Percentiles rank a stretch among this genome's conserved stretches.
phyloP scores from a whole-genome alignment of 306 rosid genomes.

The Citrullus colocynthis region DNA sequence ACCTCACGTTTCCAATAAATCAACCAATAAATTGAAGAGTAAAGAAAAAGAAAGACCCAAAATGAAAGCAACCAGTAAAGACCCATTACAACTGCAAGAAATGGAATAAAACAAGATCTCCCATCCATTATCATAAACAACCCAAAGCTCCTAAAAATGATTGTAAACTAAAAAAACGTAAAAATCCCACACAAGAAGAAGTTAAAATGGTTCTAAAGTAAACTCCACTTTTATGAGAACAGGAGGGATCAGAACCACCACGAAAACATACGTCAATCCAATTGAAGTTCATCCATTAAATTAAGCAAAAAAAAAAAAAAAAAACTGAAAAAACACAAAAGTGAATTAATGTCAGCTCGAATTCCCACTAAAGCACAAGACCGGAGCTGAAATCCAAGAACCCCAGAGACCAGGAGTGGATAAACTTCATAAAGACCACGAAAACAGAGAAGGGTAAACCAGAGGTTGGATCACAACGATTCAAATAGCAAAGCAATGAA shows the following conservation, averaged over 20 bases:
- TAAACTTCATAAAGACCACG: conserved; percentile 11
- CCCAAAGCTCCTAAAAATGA: not conserved
- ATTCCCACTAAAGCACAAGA: conserved; percentile 14
- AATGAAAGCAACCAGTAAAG: not conserved
- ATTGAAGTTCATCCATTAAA: not conserved
- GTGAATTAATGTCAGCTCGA: conserved; percentile 8
- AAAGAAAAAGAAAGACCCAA: not conserved
- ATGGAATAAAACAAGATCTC: conserved; percentile 5
- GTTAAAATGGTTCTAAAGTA: conserved; percentile 5
- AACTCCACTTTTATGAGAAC: not conserved
- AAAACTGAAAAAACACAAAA: not conserved
- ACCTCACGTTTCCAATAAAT: not conserved
- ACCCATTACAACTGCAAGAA: not conserved
- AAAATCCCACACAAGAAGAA: not conserved
- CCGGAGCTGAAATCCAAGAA: conserved; percentile 16
- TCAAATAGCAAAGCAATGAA: conserved; percentile 14
- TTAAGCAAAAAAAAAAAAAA: not conserved
- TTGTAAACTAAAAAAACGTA: not conserved
- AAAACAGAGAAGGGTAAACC: conserved; percentile 19
- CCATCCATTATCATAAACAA: not conserved
- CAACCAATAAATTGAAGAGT: not conserved
- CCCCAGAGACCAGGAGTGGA: not conserved
- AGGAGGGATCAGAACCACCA: not conserved
- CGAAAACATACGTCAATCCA: not conserved
- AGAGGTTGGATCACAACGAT: conserved; percentile 30